Evolutionary conservation across 225 moss, liverwort and hornwort genomes (phyloP).

Genomic region (Pleurozium schreberi): DNA sequence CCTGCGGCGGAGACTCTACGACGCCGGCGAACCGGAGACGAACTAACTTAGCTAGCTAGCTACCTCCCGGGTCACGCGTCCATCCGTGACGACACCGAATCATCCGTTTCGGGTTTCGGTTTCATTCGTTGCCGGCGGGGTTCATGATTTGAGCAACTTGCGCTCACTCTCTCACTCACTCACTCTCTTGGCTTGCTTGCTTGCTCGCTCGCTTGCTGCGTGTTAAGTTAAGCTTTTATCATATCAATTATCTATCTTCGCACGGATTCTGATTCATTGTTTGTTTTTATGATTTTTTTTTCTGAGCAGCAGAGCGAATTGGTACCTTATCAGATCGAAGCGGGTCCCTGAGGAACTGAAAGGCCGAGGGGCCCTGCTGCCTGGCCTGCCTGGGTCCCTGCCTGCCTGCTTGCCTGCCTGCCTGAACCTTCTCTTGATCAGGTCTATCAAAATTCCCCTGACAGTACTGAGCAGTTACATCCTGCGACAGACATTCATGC

Average conservation of each 20-base stretch:
- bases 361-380: neutral
- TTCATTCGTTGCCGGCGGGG: neutral
- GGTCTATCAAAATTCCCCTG: conserved; percentile 26
- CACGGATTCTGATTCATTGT: neutral
- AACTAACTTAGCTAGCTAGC: too few species aligned
- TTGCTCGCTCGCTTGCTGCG: neutral
- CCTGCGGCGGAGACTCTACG: neutral
- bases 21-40: neutral
- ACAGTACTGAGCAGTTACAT: neutral
- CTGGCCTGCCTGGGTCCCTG: neutral
- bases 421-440: conserved; percentile 25
- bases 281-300: too few species aligned
- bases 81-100: neutral
- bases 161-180: too few species aligned
- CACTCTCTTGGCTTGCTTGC: too few species aligned
- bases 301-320: neutral
- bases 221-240: neutral
- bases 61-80: neutral
- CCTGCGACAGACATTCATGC: conserved; percentile 23
- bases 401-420: neutral
- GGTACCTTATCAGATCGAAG: neutral
- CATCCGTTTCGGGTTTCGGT: neutral
- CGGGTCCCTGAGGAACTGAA: neutral
- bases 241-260: neutral
- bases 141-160: neutral